phyloP scores from a whole-genome alignment of 139 green algal species.

The Asterochloris erici region DNA sequence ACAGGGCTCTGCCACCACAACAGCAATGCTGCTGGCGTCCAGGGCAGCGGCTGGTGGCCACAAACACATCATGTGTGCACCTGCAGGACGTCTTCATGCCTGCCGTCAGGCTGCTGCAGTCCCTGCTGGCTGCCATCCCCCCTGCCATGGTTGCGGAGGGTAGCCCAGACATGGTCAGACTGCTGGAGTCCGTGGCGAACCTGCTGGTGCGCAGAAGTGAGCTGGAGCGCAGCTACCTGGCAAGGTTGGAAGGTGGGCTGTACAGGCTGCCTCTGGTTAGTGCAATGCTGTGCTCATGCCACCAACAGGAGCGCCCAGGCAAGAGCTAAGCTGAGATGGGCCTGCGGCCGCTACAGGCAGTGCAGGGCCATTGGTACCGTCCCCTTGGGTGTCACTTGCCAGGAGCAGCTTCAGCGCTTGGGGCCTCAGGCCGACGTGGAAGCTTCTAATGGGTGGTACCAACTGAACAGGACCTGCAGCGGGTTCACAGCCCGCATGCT shows the following conservation, averaged over 20 bases:
- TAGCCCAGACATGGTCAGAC: slow-evolving; percentile 27
- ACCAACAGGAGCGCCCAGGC: too few species aligned
- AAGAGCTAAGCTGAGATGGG: too few species aligned
- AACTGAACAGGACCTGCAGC: too few species aligned
- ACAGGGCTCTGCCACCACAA: neutral
- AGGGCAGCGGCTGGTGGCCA: slow-evolving; percentile 5
- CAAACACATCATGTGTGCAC: neutral
- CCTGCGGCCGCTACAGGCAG: too few species aligned
- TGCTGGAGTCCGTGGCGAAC: slow-evolving; percentile 65
- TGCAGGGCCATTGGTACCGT: too few species aligned
- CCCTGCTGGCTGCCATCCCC: slow-evolving; percentile 31
- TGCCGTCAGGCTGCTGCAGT: slow-evolving; percentile 35
- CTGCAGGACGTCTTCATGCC: slow-evolving; percentile 62
- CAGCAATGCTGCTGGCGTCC: slow-evolving; percentile 14
- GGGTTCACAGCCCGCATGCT: too few species aligned
- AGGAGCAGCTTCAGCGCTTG: too few species aligned
- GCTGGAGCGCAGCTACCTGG: slow-evolving; percentile 73
- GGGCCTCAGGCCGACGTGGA: too few species aligned
- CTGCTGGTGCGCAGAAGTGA: slow-evolving; percentile 66
- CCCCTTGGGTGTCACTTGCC: too few species aligned
- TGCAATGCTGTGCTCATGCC: neutral
- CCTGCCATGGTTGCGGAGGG: slow-evolving; percentile 28
- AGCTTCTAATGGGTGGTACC: too few species aligned
- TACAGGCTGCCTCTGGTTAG: neutral
- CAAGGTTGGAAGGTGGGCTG: slow-evolving; percentile 62